Conservation (phyloP, 768 basidiomycete species). For the Hypsizygus marmoreus region DNA sequence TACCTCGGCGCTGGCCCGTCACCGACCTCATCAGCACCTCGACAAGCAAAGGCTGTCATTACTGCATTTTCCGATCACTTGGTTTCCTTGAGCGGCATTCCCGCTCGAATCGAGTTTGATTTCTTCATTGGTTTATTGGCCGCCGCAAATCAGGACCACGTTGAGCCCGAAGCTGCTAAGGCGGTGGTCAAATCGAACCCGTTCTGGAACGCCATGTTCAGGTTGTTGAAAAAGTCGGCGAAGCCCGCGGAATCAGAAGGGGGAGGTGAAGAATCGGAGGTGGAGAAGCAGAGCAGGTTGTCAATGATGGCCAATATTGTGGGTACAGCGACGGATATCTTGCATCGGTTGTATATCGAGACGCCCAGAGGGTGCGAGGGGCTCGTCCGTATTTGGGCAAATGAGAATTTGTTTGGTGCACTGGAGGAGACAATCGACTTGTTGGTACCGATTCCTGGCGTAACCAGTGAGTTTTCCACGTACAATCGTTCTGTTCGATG, state of each 20-base stretch:
- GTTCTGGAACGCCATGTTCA: constrained; percentile 11
- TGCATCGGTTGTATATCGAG: constrained; percentile 1
- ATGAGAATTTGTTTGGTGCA: constrained; percentile 11
- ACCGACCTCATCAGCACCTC: neutral
- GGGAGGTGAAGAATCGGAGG: neutral
- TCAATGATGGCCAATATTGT: neutral
- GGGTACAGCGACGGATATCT: neutral
- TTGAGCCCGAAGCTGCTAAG: constrained; percentile 6
- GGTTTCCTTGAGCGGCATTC: neutral
- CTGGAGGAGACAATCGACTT: constrained; percentile 12
- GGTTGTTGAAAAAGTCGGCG: constrained; percentile 10
- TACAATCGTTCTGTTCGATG: neutral
- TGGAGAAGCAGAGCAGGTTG: neutral
- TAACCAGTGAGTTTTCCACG: constrained; percentile 9
- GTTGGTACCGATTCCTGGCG: neutral
- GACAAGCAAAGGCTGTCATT: constrained; percentile 9
- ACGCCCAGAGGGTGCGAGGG: constrained; percentile 9
- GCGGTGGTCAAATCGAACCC: constrained; percentile 4
- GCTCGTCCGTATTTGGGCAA: constrained; percentile 11
- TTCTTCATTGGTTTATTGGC: neutral
- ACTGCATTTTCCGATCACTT: constrained; percentile 5
- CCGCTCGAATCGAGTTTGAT: neutral
- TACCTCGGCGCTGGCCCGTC: constrained; percentile 8
- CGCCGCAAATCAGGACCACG: neutral
- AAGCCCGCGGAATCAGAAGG: neutral